These are phyloP conservation scores for Suhomyces atakaporum DNA, from an alignment of 1,139 yeast genomes.

Conservation along the genomic window DNA sequence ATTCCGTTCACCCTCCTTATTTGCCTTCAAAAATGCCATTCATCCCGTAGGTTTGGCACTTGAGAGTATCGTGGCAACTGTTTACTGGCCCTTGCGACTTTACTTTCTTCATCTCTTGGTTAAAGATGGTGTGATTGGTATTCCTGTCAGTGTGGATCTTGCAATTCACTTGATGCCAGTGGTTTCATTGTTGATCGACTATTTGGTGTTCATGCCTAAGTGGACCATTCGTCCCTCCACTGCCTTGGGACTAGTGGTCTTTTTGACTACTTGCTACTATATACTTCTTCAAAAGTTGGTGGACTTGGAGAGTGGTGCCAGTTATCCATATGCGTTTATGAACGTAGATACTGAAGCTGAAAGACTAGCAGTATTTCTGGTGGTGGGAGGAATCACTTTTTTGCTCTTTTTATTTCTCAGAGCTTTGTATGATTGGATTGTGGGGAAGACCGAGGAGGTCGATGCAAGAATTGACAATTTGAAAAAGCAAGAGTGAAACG, in stretches of 20 bases:
- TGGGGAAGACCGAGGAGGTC: slow-evolving; percentile 18
- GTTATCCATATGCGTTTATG: slow-evolving; percentile 68
- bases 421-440: slow-evolving; percentile 27
- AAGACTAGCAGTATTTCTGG: slow-evolving; percentile 50
- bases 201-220: slow-evolving; percentile 54
- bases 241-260: slow-evolving; percentile 42
- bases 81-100: slow-evolving; percentile 68
- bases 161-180: slow-evolving; percentile 63
- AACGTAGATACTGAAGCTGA: slow-evolving; percentile 48
- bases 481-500: slow-evolving; percentile 7
- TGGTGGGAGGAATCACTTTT: slow-evolving; percentile 50
- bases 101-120: slow-evolving; percentile 46
- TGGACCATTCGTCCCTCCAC: slow-evolving; percentile 39
- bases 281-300: slow-evolving; percentile 49
- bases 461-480: slow-evolving; percentile 17
- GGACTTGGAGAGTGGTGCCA: slow-evolving; percentile 44
- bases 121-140: slow-evolving; percentile 30
- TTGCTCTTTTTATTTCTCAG: slow-evolving; percentile 33
- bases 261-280: slow-evolving; percentile 55
- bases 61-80: slow-evolving; percentile 58
- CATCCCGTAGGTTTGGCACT: slow-evolving; percentile 57
- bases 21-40: slow-evolving; percentile 35
- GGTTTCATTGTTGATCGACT: slow-evolving; percentile 52
- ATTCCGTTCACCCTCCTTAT: slow-evolving; percentile 24
- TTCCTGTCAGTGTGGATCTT: slow-evolving; percentile 56